phyloP scores from a whole-genome alignment of 768 basidiomycete genomes.

The Leucocoprinus sp. region DNA sequence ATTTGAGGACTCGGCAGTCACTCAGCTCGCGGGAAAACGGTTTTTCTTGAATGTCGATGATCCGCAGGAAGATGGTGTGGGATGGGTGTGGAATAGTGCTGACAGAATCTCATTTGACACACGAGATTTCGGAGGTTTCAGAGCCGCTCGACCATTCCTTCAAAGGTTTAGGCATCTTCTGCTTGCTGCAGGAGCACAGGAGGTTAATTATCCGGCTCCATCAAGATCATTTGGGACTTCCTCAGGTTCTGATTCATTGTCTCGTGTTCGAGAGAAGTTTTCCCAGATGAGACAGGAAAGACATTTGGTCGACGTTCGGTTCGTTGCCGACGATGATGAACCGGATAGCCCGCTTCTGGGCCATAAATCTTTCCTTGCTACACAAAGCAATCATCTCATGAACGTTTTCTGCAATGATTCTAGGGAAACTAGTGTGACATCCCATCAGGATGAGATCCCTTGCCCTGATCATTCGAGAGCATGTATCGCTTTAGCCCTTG shows the following conservation, averaged over 20 bases:
- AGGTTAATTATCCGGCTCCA: slow-evolving; percentile 2
- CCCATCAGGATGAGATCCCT: not conserved
- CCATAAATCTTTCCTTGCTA: slow-evolving; percentile 12
- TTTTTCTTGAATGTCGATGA: slow-evolving; percentile 13
- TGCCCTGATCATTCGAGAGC: not conserved
- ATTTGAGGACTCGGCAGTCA: not conserved
- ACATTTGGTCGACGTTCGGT: slow-evolving; percentile 8
- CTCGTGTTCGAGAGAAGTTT: slow-evolving; percentile 3
- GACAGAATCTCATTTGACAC: slow-evolving; percentile 8
- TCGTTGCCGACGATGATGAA: slow-evolving; percentile 1
- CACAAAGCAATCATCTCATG: slow-evolving; percentile 2
- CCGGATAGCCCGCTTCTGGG: slow-evolving; percentile 5
- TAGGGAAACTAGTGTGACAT: not conserved
- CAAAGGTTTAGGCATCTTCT: slow-evolving; percentile 1
- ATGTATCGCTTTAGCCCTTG: slow-evolving; percentile 1
- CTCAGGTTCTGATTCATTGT: not conserved
- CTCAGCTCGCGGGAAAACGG: not conserved
- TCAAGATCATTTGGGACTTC: not conserved
- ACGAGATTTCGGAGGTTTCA: slow-evolving; percentile 9
- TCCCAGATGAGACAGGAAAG: slow-evolving; percentile 3
- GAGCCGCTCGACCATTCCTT: slow-evolving; percentile 9
- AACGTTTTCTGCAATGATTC: slow-evolving; percentile 6
- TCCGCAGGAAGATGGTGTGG: not conserved
- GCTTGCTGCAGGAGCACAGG: slow-evolving; percentile 9
- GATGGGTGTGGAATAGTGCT: slow-evolving; percentile 9